Percentiles rank a stretch among this genome's conserved stretches.
These are phyloP conservation scores for Euphorbia lathyris DNA, from an alignment of 345 rosid genomes.

Conservation along the genomic window DNA sequence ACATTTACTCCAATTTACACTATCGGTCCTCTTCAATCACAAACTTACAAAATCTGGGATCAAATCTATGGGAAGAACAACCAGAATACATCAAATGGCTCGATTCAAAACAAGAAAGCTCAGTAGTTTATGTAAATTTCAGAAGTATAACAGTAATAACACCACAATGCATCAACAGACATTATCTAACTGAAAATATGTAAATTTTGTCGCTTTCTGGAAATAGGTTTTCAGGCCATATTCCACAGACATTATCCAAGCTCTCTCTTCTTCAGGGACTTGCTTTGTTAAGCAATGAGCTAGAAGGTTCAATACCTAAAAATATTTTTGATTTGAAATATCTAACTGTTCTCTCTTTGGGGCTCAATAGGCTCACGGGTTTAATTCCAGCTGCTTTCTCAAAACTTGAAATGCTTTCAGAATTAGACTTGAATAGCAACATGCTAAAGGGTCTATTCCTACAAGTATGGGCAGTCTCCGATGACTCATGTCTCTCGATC, in stretches of 20 bases:
- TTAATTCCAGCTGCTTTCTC: constrained; percentile 49
- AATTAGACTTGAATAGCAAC: constrained; percentile 57
- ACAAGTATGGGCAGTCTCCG: constrained; percentile 41
- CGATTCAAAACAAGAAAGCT: too few species aligned
- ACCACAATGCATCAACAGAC: too few species aligned
- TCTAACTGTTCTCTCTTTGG: constrained; percentile 50
- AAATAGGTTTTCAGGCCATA: constrained; percentile 54
- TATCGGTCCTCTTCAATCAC: too few species aligned
- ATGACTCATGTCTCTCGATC: constrained; percentile 51
- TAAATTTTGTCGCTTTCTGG: constrained; percentile 40
- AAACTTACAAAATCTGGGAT: too few species aligned
- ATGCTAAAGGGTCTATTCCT: constrained; percentile 73
- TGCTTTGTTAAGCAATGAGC: constrained; percentile 37
- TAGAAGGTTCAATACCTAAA: constrained; percentile 60
- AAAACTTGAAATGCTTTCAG: constrained; percentile 53
- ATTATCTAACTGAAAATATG: too few species aligned
- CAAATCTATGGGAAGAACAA: too few species aligned
- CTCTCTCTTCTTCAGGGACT: constrained; percentile 74
- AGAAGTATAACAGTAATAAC: too few species aligned
- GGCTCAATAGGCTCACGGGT: constrained; percentile 57
- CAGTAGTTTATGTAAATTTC: too few species aligned
- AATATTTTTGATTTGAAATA: constrained; percentile 47
- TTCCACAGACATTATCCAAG: constrained; percentile 60
- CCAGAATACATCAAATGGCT: too few species aligned
- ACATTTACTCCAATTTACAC: too few species aligned